Conservation (phyloP, 2,329 filamentous ascomycete species). For the Clonostachys chloroleuca region DNA sequence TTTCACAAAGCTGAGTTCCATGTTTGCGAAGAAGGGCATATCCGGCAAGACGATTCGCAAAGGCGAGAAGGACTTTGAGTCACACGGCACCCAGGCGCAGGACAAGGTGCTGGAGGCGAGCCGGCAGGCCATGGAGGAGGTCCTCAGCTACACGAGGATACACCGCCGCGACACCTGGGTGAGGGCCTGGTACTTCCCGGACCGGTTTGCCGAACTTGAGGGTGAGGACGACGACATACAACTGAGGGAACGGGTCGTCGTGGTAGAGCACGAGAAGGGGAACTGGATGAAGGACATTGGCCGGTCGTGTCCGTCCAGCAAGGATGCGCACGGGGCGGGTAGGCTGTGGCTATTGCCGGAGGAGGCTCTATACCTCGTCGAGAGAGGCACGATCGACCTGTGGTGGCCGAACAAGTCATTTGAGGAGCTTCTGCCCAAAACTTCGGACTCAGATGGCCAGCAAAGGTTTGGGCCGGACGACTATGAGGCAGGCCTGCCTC, state of each 20-base stretch:
- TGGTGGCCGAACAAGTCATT: conserved; percentile 68
- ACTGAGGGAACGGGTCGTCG: conserved; percentile 51
- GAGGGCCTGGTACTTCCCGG: conserved; percentile 71
- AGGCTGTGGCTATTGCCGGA: conserved; percentile 84
- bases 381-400: conserved; percentile 82
- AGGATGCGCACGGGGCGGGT: conserved; percentile 49
- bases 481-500: conserved; percentile 66
- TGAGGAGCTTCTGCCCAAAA: conserved; percentile 38
- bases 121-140: conserved; percentile 83
- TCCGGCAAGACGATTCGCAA: conserved; percentile 71
- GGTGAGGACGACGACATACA: conserved; percentile 16
- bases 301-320: conserved; percentile 51
- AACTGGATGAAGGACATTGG: conserved; percentile 75
- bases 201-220: conserved; percentile 34
- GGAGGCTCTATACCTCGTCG: conserved; percentile 84
- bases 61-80: conserved; percentile 96
- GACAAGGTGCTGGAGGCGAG: conserved; percentile 74
- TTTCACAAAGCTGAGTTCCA: conserved; percentile 66
- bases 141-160: conserved; percentile 70
- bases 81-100: conserved; percentile 82
- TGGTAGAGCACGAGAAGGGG: conserved; percentile 68
- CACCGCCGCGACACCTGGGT: conserved; percentile 65
- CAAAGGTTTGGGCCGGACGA: conserved; percentile 23
- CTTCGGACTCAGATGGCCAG: conserved; percentile 12
- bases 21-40: conserved; percentile 44